Evolutionary conservation across 2,329 filamentous ascomycete genomes (phyloP).

Genomic region (Epichloe sp.): DNA sequence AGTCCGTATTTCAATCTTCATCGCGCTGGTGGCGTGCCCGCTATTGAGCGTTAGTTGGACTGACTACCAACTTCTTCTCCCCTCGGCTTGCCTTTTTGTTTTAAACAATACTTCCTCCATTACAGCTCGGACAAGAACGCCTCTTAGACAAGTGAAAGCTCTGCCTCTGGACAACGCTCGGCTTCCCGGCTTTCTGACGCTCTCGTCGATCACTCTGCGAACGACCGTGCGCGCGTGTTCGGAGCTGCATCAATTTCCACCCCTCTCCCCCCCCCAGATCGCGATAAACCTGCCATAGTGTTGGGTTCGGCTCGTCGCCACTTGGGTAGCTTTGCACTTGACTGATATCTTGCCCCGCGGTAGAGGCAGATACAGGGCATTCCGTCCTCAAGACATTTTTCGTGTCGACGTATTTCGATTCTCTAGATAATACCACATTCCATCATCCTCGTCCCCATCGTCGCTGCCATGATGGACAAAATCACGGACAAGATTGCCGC

Average conservation of each 20-base stretch:
- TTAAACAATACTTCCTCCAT: no score
- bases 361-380: background rate
- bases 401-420: background rate
- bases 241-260: background rate
- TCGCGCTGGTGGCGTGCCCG: background rate
- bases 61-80: background rate
- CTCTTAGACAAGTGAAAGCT: no score
- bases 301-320: background rate
- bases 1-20: background rate
- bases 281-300: background rate
- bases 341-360: background rate
- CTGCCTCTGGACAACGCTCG: background rate
- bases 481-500: constrained; percentile 93
- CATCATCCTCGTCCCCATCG: background rate
- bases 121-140: no score
- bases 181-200: background rate
- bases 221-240: background rate
- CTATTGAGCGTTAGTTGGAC: background rate
- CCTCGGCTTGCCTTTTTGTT: background rate
- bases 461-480: constrained; percentile 50
- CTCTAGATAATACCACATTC: background rate
- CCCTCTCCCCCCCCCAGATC: background rate
- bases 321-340: background rate
- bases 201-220: background rate
- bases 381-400: background rate